Base-by-base conservation (phyloP, 2,329 filamentous ascomycete species). In the Botrytis medusae region DNA sequence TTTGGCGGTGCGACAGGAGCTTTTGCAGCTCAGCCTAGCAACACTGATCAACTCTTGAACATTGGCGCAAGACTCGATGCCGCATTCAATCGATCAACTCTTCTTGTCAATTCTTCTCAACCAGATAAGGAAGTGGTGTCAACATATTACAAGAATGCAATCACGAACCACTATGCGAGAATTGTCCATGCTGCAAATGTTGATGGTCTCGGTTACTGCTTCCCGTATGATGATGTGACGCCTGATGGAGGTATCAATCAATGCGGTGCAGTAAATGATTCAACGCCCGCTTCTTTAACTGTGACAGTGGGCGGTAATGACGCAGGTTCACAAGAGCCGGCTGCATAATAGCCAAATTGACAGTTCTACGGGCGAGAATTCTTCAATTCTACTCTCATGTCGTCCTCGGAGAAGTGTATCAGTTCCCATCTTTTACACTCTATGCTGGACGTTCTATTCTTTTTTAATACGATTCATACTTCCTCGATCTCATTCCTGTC, bases 41-140 rank as follows among this genome's bases (percentile, higher is more conserved):
- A 79, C 29, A 78, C 72, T 18, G 74, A 60, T 18, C 73, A 85
- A 79, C 81, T 86, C 79, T 87, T 88, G 74, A 90, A 90, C 59
- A 87, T 95, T 72, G 90, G 90, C 14, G 92, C 93, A 0, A 86
- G 93, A n/a, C 83, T 96, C 22, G 88, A 91, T 0, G 93, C 93
- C 1, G 92, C 91, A 0, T 88, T 95, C 78, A 94, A 95, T 82
- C 87, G 93, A 34, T 90, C 88, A 48, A 95, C 91, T 18, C 82
- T 96, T 74, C 82, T 92, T 68, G 79, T 82, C 32, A 83, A 87
- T 77, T 71, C 80, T n/a, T 77, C 79, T 76, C 89, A 87, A 82
- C 89, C 88, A 22, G 84, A 87, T 72, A 83, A 84, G 69, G 87
- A 88, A 79, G 75, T 78, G 0, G 82, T 86, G 2, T 65, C 40